Conservation (phyloP, 768 basidiomycete genomes). For the Pluteus cervinus region DNA sequence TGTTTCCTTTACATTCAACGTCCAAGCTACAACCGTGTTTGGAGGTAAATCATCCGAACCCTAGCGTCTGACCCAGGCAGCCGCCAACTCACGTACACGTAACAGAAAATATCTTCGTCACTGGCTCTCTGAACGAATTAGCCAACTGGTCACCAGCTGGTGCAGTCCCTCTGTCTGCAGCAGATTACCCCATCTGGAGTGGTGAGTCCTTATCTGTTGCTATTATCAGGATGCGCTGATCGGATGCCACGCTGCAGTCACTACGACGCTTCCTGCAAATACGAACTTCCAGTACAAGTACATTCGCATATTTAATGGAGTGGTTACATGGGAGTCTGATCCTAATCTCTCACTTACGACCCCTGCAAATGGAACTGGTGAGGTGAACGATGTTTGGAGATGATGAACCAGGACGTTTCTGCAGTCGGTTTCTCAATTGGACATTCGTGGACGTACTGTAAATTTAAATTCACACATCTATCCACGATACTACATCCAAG, state of each 20-base stretch:
- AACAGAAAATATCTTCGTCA: slow-evolving; percentile 64
- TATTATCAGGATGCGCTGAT: no score
- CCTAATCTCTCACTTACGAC: slow-evolving; percentile 54
- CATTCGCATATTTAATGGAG: slow-evolving; percentile 49
- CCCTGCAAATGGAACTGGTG: slow-evolving; percentile 32
- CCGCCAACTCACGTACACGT: slow-evolving; percentile 1
- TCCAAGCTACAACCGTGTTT: slow-evolving; percentile 49
- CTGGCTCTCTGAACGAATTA: slow-evolving; percentile 52
- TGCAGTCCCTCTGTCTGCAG: slow-evolving; percentile 48
- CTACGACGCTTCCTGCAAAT: slow-evolving; percentile 51
- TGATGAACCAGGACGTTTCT: no score
- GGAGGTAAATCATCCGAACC: slow-evolving; percentile 43
- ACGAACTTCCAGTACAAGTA: slow-evolving; percentile 66
- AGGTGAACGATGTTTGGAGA: slow-evolving; percentile 36
- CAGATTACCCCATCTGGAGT: slow-evolving; percentile 62
- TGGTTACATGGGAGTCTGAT: slow-evolving; percentile 63
- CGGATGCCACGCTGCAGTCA: slow-evolving; percentile 39
- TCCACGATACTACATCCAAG: no score
- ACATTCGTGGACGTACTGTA: no score
- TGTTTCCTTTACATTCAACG: slow-evolving; percentile 57
- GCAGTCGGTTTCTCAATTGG: no score
- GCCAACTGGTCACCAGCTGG: slow-evolving; percentile 54
- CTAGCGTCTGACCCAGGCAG: background rate
- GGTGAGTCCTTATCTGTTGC: slow-evolving; percentile 50
- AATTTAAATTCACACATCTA: no score